Evolutionary conservation across 108 stramenopile genomes (phyloP), one percentile per base, ranked within the genome.

Genomic region (Fragilariopsis cylindrus): DNA sequence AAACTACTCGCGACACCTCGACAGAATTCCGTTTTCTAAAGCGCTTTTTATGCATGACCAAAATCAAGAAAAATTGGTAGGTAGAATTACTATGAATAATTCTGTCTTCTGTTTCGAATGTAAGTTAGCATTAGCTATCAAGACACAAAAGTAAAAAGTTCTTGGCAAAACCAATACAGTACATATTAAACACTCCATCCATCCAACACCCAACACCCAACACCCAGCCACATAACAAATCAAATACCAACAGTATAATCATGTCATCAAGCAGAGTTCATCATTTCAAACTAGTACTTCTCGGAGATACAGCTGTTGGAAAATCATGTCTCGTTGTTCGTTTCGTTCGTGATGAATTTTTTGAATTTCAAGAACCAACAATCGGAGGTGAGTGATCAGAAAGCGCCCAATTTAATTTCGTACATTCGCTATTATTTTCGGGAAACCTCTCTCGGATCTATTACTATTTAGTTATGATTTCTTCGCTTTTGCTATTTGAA

Each of bases 231-330:
- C 18, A 21, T 6, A 21, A 4, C 58, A 39, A 21, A 0, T 60
- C 58, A 21, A 5, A 11, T 60, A 21, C 58, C 50, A 52, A 13
- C 50, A 52, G 13, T 52, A 62, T 8, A 63, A 71, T 73, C 48
- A 80, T 80, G 79, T 15, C 19, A 7, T 21, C 69, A 6, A 87
- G 81, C 77, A 78, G 96, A 60, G 94, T 98, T 39, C 96, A 97
- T 69, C 98, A 98, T 78, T 98, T 98, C 82, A 99, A 99, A 83
- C 93, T 99, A 40, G 99, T 99, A 13, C 88, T 99, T 46, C 90
- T 99, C 7, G 99, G 99, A 44, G 98, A 99, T 78, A 98, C 99
- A 18, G 98, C 98, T 40, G 99, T 99, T 16, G 99, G 99, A 19
- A 95, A 96, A 77, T 91, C 91, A 9, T 99, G 99, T 82, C 82